A percentile compares a stretch with the other conserved stretches of the same genome.
Conservation (phyloP, 768 basidiomycete genomes). For the Boletus bicolor region DNA sequence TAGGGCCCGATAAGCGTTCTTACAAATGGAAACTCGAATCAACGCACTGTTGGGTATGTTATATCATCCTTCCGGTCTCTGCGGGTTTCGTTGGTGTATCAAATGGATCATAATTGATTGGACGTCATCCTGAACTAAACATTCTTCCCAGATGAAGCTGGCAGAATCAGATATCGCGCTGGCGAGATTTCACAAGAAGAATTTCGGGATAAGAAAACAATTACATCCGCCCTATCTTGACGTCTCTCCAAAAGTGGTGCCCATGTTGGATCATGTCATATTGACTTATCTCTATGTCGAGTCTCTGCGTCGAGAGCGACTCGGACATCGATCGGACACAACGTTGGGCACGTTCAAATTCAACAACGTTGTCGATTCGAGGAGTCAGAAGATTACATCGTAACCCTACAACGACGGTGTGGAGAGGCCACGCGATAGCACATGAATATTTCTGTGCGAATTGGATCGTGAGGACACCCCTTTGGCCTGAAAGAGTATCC, state of each 20-base stretch:
- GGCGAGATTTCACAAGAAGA: slow-evolving; percentile 25
- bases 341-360: not conserved
- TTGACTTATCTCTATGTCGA: slow-evolving; percentile 28
- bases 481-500: not conserved
- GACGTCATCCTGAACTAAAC: not conserved
- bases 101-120: not conserved
- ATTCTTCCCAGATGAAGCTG: slow-evolving; percentile 19
- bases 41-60: slow-evolving; percentile 26
- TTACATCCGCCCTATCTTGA: slow-evolving; percentile 27
- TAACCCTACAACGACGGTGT: too few relatives aligned
- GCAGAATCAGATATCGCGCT: slow-evolving; percentile 10
- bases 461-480: not conserved
- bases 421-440: not conserved
- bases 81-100: not conserved
- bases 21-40: slow-evolving; percentile 36
- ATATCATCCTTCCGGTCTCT: not conserved
- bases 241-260: slow-evolving; percentile 15
- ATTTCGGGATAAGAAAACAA: slow-evolving; percentile 20
- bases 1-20: slow-evolving; percentile 30
- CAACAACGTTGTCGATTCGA: not conserved
- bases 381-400: not conserved
- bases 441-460: not conserved
- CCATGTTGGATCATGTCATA: slow-evolving; percentile 28
- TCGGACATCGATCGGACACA: slow-evolving; percentile 8
- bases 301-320: slow-evolving; percentile 24